Evolutionary conservation across 2,329 filamentous ascomycete genomes (phyloP).

Genomic region (Phaeosphaeria sp.): DNA sequence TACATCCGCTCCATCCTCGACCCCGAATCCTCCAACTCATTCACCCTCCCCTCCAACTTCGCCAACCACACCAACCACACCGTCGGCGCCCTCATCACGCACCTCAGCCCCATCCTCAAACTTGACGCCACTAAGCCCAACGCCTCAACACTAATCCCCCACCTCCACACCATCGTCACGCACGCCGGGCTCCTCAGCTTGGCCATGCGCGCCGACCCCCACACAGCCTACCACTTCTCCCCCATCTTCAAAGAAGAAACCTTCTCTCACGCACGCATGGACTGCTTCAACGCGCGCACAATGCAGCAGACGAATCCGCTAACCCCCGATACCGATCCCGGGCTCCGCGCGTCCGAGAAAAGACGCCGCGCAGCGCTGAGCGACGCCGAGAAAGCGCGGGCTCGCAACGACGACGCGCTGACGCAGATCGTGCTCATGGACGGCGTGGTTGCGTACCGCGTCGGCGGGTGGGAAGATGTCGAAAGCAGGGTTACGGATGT

Average conservation of each 20-base stretch:
- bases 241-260: constrained; percentile 36
- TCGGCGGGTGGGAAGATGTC: constrained; percentile 35
- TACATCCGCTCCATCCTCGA: constrained; percentile 11
- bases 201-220: constrained; percentile 28
- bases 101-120: constrained; percentile 27
- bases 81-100: constrained; percentile 20
- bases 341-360: neutral
- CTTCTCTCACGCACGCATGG: constrained; percentile 20
- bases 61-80: constrained; percentile 26
- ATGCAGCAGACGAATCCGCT: constrained; percentile 19
- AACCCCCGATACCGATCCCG: neutral
- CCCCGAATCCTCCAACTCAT: neutral
- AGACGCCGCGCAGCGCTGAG: constrained; percentile 1
- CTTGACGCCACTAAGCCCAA: constrained; percentile 5
- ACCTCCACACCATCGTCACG: constrained; percentile 18
- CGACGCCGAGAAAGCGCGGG: constrained; percentile 15
- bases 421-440: constrained; percentile 30
- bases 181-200: constrained; percentile 32
- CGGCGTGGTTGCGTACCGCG: constrained; percentile 30
- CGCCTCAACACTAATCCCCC: neutral
- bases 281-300: constrained; percentile 21
- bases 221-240: constrained; percentile 37
- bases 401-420: constrained; percentile 19
- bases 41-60: constrained; percentile 30
- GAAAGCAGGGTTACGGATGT: neutral